These are phyloP conservation scores for Fraxinus greggii DNA, from an alignment of 305 asterid genomes.

Conservation along the genomic window DNA sequence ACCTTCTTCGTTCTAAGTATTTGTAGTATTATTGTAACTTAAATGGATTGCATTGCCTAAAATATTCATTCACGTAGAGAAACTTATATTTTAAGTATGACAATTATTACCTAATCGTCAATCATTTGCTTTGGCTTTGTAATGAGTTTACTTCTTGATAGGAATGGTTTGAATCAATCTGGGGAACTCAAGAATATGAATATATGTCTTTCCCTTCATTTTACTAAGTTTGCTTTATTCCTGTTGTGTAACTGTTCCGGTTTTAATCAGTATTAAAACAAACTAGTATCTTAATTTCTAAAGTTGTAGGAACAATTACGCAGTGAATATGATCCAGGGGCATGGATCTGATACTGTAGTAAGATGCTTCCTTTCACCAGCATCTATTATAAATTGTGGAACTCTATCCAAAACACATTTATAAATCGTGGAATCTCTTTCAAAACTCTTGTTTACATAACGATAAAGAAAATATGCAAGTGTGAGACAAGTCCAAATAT, in stretches of 20 bases:
- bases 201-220: not conserved
- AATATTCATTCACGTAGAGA: not conserved
- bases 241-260: not conserved
- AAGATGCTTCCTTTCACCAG: conserved; percentile 1
- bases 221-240: not conserved
- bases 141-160: not conserved
- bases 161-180: not conserved
- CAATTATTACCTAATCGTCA: not conserved
- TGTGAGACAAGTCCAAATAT: not conserved
- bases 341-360: not conserved
- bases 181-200: not conserved
- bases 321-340: conserved; percentile 1
- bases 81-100: not conserved
- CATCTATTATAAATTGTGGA: not conserved
- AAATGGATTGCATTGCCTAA: not conserved
- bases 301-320: not conserved
- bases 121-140: not conserved
- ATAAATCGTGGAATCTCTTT: not conserved
- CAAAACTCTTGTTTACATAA: not conserved
- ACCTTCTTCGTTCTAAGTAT: not conserved
- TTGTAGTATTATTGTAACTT: not conserved
- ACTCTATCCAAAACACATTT: not conserved
- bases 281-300: not conserved
- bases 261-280: not conserved
- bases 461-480: not conserved